These are phyloP conservation scores for Linnemannia hyalina DNA, from an alignment of 192 early-diverging fungal genomes.

Conservation along the genomic window DNA sequence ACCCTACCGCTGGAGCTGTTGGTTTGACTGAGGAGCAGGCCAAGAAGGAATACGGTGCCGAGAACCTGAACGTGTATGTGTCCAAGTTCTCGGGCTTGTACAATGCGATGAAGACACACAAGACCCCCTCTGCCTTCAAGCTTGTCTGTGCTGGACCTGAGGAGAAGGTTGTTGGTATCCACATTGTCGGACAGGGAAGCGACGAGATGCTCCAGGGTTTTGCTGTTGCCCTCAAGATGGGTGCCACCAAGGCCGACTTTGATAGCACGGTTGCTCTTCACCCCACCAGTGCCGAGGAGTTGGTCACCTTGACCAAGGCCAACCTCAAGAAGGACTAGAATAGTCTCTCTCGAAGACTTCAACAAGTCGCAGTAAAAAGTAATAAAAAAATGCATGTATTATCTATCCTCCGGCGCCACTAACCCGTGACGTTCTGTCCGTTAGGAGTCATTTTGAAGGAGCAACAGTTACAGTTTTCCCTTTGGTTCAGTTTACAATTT, in stretches of 20 bases:
- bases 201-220: slow-evolving; percentile 98
- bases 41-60: slow-evolving; percentile 75
- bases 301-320: slow-evolving; percentile 76
- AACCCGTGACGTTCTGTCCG: not conserved
- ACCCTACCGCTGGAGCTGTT: slow-evolving; percentile 88
- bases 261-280: slow-evolving; percentile 97
- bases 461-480: not conserved
- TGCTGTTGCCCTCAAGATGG: slow-evolving; percentile 97
- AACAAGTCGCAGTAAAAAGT: not conserved
- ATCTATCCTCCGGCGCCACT: not conserved
- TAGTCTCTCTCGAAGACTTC: too few relatives aligned
- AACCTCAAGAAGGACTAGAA: slow-evolving; percentile 49
- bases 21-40: slow-evolving; percentile 94
- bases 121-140: slow-evolving; percentile 94
- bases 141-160: slow-evolving; percentile 88
- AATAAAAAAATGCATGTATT: not conserved
- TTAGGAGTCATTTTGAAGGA: not conserved
- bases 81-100: slow-evolving; percentile 95
- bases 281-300: slow-evolving; percentile 95
- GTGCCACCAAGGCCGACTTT: slow-evolving; percentile 98
- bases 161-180: slow-evolving; percentile 97
- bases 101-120: slow-evolving; percentile 84
- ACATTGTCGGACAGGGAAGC: slow-evolving; percentile 89
- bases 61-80: slow-evolving; percentile 88
- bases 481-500: not conserved